A percentile compares a stretch with the other conserved stretches of the same genome.
Conservation (phyloP, 805 yeast genomes). For the Brettanomyces bruxellensis region DNA sequence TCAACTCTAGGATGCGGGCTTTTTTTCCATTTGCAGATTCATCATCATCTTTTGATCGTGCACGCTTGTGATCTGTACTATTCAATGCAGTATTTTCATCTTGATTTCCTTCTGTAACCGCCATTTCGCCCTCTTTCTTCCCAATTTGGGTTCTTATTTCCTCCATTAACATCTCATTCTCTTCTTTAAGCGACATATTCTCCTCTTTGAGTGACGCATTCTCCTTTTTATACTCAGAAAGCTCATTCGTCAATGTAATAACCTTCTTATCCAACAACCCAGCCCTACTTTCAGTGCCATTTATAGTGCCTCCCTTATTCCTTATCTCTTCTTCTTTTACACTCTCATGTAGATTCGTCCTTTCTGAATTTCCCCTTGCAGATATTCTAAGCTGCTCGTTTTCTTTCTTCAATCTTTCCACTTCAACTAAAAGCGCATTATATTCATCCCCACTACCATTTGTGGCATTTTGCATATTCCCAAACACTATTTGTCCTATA, state of each 20-base stretch:
- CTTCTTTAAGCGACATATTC: conserved; percentile 16
- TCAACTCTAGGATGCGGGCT: conserved; percentile 40
- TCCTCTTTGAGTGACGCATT: conserved; percentile 5
- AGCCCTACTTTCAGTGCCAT: background rate
- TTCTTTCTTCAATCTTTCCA: background rate
- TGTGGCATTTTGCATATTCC: no score
- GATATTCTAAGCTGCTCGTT: background rate
- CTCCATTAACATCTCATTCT: conserved; percentile 12
- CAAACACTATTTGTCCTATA: no score
- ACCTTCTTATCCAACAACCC: conserved; percentile 6
- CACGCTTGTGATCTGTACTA: no score
- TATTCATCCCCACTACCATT: no score
- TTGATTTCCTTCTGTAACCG: no score
- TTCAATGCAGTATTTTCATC: no score
- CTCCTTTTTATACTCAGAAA: background rate
- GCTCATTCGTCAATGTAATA: conserved; percentile 13
- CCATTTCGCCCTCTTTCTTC: no score
- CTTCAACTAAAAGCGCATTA: background rate
- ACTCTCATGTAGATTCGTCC: background rate
- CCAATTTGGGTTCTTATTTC: no score
- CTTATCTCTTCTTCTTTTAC: background rate
- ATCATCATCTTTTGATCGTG: background rate
- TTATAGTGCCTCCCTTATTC: background rate
- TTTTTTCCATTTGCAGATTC: background rate
- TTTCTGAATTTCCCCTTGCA: no score